Evolutionary conservation across 2,329 filamentous ascomycete genomes (phyloP).

Genomic region (Apiospora malaysiana): DNA sequence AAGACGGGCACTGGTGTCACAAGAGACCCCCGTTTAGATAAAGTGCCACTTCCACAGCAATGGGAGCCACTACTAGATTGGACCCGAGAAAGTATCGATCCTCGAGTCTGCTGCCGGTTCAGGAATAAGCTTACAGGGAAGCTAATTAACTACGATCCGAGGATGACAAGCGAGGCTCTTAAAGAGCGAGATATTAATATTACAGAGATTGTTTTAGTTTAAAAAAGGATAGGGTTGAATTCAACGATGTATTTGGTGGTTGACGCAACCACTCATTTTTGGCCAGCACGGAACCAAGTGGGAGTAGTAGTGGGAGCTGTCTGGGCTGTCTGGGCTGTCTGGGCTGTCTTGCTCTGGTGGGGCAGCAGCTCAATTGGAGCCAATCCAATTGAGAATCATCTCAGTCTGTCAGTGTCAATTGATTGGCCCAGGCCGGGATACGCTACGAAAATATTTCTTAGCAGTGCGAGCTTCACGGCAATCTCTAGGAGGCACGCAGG

Average conservation of each 20-base stretch:
- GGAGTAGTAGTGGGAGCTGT: too few relatives aligned
- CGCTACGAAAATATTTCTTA: conserved; percentile 19
- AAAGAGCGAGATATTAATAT: neutral
- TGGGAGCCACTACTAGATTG: neutral
- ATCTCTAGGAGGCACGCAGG: neutral
- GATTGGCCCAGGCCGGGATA: neutral
- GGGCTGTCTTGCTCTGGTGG: neutral
- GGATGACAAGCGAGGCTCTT: neutral
- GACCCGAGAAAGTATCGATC: neutral
- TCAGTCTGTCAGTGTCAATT: neutral
- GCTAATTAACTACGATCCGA: neutral
- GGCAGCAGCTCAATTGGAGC: neutral
- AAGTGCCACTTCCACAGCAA: neutral
- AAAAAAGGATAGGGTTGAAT: too few relatives aligned
- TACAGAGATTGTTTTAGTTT: neutral
- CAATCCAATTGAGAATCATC: conserved; percentile 3
- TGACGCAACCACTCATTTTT: too few relatives aligned
- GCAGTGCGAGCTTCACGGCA: conserved; percentile 7
- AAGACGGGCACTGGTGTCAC: neutral
- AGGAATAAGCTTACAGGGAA: neutral
- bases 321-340: too few relatives aligned
- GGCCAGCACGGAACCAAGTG: too few relatives aligned
- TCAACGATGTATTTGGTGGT: too few relatives aligned
- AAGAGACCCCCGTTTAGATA: neutral
- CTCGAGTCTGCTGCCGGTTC: neutral